Conservation (phyloP, 2,329 filamentous ascomycete species). For the Anisogramma anomala region DNA sequence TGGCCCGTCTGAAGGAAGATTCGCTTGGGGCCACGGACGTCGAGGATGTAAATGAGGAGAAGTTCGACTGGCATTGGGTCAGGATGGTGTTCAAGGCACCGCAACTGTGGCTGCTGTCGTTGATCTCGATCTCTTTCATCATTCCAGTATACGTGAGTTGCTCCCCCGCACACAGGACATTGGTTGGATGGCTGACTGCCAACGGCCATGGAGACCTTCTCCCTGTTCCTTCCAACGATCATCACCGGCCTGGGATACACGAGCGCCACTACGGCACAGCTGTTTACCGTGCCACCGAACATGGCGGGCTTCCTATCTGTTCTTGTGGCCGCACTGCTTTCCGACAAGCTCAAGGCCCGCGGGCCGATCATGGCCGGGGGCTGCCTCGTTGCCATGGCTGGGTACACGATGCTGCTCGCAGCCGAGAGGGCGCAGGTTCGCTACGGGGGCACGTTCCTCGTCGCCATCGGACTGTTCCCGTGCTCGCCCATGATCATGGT, state of each 20-base stretch:
- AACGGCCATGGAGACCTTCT: conserved; percentile 24
- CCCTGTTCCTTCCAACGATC: conserved; percentile 34
- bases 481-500: conserved; percentile 20
- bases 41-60: conserved; percentile 25
- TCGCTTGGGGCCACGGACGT: conserved; percentile 17
- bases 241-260: conserved; percentile 30
- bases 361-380: conserved; percentile 24
- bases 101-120: conserved; percentile 20
- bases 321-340: conserved; percentile 22
- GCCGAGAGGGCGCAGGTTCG: conserved; percentile 21
- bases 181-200: conserved; percentile 4
- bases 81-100: conserved; percentile 21
- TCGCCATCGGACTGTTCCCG: conserved; percentile 22
- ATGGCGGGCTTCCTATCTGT: conserved; percentile 24
- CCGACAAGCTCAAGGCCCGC: conserved; percentile 22
- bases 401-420: conserved; percentile 26
- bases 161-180: conserved; percentile 8
- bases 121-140: conserved; percentile 20
- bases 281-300: conserved; percentile 27
- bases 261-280: conserved; percentile 24
- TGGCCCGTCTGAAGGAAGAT: conserved; percentile 18
- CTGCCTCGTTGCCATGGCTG: conserved; percentile 21
- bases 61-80: conserved; percentile 31
- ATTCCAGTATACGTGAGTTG: conserved; percentile 21
- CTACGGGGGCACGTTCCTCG: conserved; percentile 26